Evolutionary conservation across 495 filamentous ascomycete species (phyloP).

Genomic region (Podospora conica): DNA sequence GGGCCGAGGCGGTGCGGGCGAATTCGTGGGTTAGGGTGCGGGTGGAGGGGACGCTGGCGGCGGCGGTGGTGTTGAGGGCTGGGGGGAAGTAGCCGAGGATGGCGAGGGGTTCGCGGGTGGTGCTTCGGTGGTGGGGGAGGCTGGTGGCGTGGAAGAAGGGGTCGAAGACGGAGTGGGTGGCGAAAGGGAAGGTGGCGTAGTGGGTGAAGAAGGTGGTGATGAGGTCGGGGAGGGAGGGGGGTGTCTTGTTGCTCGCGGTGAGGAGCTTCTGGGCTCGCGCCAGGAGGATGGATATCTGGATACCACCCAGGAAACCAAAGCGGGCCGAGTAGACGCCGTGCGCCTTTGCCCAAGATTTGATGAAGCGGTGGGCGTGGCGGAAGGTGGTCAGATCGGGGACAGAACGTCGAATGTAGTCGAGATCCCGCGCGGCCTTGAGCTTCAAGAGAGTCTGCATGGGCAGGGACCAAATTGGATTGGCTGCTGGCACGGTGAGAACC

Average conservation of each 20-base stretch:
- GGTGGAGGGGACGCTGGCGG: conserved; percentile 42
- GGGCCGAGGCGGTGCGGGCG: conserved; percentile 22
- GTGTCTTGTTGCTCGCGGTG: conserved; percentile 6
- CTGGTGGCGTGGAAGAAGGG: conserved; percentile 38
- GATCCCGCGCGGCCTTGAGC: conserved; percentile 52
- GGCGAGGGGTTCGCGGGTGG: conserved; percentile 48
- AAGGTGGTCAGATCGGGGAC: conserved; percentile 47
- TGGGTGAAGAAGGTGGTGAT: conserved; percentile 51
- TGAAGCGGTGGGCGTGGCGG: conserved; percentile 44
- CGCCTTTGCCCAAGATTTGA: conserved; percentile 49
- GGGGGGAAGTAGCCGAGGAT: conserved; percentile 51
- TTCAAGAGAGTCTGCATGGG: conserved; percentile 43
- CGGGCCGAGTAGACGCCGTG: conserved; percentile 52
- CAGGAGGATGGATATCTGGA: conserved; percentile 53
- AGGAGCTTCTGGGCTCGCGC: conserved; percentile 47
- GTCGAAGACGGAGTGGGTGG: conserved; percentile 44
- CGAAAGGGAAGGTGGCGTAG: conserved; percentile 52
- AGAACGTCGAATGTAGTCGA: conserved; percentile 46
- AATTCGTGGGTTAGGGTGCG: conserved; percentile 46
- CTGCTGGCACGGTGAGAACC: conserved; percentile 26
- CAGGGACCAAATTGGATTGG: conserved; percentile 44
- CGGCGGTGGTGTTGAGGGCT: conserved; percentile 46
- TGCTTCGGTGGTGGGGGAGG: conserved; percentile 40
- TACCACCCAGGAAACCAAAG: conserved; percentile 52
- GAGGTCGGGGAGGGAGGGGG: conserved; percentile 35